Evolutionary conservation across 1,284 basidiomycete species (phyloP).

Genomic region (Sphaerobolus stellatus): DNA sequence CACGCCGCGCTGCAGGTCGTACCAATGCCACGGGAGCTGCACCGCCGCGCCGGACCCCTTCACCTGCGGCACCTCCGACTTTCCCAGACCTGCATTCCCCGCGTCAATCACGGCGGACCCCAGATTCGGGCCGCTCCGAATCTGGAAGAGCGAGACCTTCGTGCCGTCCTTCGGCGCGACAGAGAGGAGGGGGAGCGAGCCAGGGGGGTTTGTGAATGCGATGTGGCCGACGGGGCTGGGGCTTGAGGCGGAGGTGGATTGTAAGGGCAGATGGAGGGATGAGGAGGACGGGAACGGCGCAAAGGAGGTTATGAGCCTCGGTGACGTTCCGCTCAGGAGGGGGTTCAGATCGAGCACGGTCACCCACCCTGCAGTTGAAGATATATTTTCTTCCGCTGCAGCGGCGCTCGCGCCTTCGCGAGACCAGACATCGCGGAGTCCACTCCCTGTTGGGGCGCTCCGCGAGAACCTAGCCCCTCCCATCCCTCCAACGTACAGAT

Average conservation of each 20-base stretch:
- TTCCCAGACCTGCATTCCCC: not conserved
- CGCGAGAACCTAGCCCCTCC: conserved; percentile 10
- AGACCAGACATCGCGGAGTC: not conserved
- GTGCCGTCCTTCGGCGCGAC: conserved; percentile 63
- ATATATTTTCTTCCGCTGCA: not conserved
- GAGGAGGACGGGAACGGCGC: too few relatives aligned
- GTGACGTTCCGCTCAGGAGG: conserved; percentile 29
- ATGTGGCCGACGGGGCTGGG: conserved; percentile 53
- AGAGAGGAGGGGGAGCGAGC: conserved; percentile 48
- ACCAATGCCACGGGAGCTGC: conserved; percentile 57
- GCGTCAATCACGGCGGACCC: conserved; percentile 16
- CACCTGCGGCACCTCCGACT: too few relatives aligned
- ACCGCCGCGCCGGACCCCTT: conserved; percentile 19
- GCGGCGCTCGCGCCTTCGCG: not conserved
- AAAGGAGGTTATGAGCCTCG: conserved; percentile 47
- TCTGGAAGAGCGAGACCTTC: conserved; percentile 53
- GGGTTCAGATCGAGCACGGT: conserved; percentile 55
- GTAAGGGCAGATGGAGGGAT: not conserved
- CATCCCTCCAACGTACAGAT: too few relatives aligned
- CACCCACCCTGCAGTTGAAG: conserved; percentile 31
- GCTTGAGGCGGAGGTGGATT: conserved; percentile 24
- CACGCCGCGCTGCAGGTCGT: conserved; percentile 68
- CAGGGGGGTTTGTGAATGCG: conserved; percentile 55
- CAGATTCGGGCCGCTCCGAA: conserved; percentile 43
- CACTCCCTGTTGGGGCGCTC: conserved; percentile 4